phyloP scores from a whole-genome alignment of 441 rosid species.

The Adansonia rubrostipa region DNA sequence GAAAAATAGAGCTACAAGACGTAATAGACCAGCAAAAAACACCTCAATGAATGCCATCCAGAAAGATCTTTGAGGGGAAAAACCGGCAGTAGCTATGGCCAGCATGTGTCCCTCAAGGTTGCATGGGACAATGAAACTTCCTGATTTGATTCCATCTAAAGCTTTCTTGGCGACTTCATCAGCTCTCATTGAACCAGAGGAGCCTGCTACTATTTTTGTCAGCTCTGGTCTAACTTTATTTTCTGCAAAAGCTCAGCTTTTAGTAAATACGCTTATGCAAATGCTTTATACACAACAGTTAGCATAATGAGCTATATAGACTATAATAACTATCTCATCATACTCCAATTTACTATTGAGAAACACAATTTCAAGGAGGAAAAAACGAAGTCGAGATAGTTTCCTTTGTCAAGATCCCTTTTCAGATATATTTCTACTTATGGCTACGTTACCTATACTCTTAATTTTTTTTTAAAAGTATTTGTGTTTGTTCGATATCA shows the following conservation, averaged over 20 bases:
- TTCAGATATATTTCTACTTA: too few relatives aligned
- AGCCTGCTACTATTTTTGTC: slow-evolving; percentile 29
- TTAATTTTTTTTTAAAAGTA: too few relatives aligned
- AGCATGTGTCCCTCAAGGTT: slow-evolving; percentile 71
- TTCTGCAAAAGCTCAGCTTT: slow-evolving; percentile 35
- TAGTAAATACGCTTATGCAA: not conserved
- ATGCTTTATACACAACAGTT: too few relatives aligned
- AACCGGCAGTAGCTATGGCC: slow-evolving; percentile 70
- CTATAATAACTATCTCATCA: not conserved
- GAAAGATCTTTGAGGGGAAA: slow-evolving; percentile 43
- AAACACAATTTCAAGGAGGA: not conserved
- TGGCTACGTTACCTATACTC: too few relatives aligned
- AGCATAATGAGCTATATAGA: not conserved
- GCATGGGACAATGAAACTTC: slow-evolving; percentile 69
- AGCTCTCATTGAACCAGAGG: slow-evolving; percentile 37
- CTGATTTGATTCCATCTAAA: slow-evolving; percentile 65
- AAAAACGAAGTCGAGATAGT: too few relatives aligned
- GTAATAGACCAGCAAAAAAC: slow-evolving; percentile 48
- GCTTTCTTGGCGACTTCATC: too few relatives aligned
- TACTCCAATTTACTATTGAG: not conserved
- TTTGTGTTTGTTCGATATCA: too few relatives aligned
- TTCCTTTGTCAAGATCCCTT: too few relatives aligned
- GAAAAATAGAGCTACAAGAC: slow-evolving; percentile 60
- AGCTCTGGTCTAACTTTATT: too few relatives aligned
- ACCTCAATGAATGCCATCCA: slow-evolving; percentile 81